phyloP scores from a whole-genome alignment of 2,329 filamentous ascomycete species.

The Trichophyton mentagrophytes region DNA sequence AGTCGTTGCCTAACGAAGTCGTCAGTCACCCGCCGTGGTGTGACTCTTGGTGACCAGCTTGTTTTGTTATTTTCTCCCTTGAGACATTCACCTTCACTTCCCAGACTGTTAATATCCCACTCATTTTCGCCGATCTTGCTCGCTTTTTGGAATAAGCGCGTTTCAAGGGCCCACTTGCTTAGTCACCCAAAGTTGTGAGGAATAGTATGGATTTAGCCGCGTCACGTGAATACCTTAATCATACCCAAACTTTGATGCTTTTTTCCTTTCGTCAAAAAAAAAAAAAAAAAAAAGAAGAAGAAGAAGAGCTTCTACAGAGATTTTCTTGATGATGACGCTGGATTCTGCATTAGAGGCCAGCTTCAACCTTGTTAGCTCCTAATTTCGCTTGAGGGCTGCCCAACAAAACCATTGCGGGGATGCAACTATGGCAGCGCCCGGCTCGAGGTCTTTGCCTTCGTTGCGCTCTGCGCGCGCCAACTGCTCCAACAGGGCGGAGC shows the following conservation, averaged over 20 bases:
- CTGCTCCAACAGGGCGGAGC: not conserved
- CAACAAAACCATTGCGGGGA: not conserved
- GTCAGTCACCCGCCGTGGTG: too few species aligned
- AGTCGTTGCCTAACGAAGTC: not conserved
- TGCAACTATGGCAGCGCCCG: conserved; percentile 3
- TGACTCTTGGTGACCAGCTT: not conserved
- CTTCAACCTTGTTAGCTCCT: not conserved
- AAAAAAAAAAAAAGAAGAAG: too few species aligned
- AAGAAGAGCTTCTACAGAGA: not conserved
- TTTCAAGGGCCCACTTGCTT: not conserved
- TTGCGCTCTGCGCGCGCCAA: not conserved
- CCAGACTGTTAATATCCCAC: not conserved
- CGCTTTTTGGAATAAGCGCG: conserved; percentile 1
- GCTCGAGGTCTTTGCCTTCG: not conserved
- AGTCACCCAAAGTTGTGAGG: not conserved
- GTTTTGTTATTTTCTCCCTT: not conserved
- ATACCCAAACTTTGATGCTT: not conserved
- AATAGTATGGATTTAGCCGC: not conserved
- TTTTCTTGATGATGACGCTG: not conserved
- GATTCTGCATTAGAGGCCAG: not conserved
- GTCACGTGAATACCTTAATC: not conserved
- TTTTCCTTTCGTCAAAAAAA: not conserved
- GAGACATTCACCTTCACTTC: not conserved
- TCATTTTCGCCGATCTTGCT: not conserved
- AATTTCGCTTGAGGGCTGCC: not conserved